Evolutionary conservation across 164 flowering plant genomes (phyloP).

Genomic region (Tinospora cordifolia): DNA sequence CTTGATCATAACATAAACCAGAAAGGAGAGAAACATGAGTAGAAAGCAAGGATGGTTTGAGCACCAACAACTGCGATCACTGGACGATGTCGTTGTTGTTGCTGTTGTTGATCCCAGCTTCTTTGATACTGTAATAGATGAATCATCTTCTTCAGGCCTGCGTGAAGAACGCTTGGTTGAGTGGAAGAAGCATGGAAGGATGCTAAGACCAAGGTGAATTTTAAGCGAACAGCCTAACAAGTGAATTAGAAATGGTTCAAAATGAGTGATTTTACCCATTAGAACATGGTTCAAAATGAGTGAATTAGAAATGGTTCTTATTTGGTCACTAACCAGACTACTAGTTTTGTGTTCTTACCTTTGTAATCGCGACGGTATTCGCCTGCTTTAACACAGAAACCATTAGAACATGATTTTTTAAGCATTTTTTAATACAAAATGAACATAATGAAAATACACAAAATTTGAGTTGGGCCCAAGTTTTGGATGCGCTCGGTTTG

Average conservation of each 20-base stretch:
- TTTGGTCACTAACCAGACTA: not conserved
- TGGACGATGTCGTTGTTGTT: too few relatives aligned
- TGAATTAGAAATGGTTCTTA: too few relatives aligned
- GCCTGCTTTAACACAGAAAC: conserved; percentile 12
- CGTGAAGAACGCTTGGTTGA: conserved; percentile 19
- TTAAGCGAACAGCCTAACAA: conserved; percentile 28
- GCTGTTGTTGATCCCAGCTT: not conserved
- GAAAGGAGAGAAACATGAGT: not conserved
- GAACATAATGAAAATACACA: not conserved
- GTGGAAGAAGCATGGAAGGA: conserved; percentile 14
- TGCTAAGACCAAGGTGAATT: conserved; percentile 15
- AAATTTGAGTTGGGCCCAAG: too few relatives aligned
- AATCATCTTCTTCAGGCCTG: conserved; percentile 25
- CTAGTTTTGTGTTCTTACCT: conserved; percentile 17
- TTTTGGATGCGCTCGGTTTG: too few relatives aligned
- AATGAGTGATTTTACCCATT: conserved; percentile 16
- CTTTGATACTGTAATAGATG: too few relatives aligned
- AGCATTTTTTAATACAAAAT: not conserved
- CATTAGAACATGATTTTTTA: not conserved
- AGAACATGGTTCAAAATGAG: too few relatives aligned
- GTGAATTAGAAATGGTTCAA: conserved; percentile 14
- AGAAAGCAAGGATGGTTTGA: not conserved
- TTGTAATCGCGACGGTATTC: conserved; percentile 15
- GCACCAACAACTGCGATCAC: not conserved
- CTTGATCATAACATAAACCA: not conserved